Evolutionary conservation across 257 asterid species (phyloP).

Genomic region (Capsicum rhomboideum): DNA sequence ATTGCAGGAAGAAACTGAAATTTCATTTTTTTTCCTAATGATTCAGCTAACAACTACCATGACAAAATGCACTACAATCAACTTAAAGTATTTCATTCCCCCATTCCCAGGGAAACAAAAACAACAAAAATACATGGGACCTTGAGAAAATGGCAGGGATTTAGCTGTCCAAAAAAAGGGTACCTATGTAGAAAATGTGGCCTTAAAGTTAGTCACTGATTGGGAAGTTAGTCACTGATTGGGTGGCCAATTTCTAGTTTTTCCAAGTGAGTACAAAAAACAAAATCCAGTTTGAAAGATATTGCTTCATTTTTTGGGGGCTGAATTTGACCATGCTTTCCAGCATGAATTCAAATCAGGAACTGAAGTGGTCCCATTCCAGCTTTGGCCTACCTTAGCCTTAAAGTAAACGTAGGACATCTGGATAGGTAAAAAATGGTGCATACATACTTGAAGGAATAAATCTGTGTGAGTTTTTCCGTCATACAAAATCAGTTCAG

Average conservation of each 20-base stretch:
- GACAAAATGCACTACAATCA: too few relatives aligned
- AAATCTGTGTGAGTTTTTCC: conserved; percentile 95
- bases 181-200: too few relatives aligned
- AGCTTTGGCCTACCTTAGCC: background rate
- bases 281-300: background rate
- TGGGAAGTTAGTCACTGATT: background rate
- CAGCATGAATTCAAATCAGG: background rate
- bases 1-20: background rate
- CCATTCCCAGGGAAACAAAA: too few relatives aligned
- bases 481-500: conserved; percentile 55
- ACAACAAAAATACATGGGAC: too few relatives aligned
- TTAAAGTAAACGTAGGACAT: background rate
- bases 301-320: background rate
- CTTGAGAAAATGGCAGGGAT: too few relatives aligned
- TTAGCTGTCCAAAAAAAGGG: too few relatives aligned
- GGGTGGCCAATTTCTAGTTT: background rate
- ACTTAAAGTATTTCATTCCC: too few relatives aligned
- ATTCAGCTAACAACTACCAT: background rate
- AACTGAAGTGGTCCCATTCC: background rate
- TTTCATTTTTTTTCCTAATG: background rate
- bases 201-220: too few relatives aligned
- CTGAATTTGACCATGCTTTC: background rate
- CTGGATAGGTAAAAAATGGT: background rate
- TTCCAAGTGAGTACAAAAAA: background rate
- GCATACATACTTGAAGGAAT: conserved; percentile 64